These are phyloP conservation scores for Dalbergia cochinchinensis DNA, from an alignment of 306 rosid species.

Conservation along the genomic window DNA sequence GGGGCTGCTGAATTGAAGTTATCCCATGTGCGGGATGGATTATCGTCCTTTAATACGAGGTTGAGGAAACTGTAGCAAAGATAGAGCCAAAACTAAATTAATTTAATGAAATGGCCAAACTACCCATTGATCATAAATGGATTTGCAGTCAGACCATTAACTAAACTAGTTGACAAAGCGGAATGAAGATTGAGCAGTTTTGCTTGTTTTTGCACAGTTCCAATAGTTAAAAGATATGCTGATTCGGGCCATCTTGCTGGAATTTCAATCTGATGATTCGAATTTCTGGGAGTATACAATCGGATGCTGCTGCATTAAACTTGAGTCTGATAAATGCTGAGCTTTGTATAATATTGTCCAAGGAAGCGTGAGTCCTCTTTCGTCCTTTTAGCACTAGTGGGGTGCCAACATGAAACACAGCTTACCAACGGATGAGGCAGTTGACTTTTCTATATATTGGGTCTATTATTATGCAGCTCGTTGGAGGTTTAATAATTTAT, in stretches of 20 bases:
- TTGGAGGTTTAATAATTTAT: slow-evolving; percentile 44
- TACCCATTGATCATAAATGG: slow-evolving; percentile 51
- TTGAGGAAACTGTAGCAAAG: slow-evolving; percentile 53
- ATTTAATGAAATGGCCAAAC: slow-evolving; percentile 55
- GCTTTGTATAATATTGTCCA: slow-evolving; percentile 9
- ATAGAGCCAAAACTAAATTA: slow-evolving; percentile 60
- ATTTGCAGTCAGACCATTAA: slow-evolving; percentile 39
- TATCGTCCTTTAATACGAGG: slow-evolving; percentile 52
- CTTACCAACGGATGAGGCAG: slow-evolving; percentile 40
- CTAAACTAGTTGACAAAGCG: slow-evolving; percentile 35
- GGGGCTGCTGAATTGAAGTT: slow-evolving; percentile 42
- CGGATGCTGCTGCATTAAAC: slow-evolving; percentile 27
- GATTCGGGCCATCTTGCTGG: slow-evolving; percentile 13
- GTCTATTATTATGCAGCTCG: slow-evolving; percentile 27
- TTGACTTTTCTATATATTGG: slow-evolving; percentile 56
- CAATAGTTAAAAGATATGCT: background rate
- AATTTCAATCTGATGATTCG: slow-evolving; percentile 33
- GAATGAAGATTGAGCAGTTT: slow-evolving; percentile 18
- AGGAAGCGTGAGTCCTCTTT: slow-evolving; percentile 42
- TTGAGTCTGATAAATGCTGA: slow-evolving; percentile 2
- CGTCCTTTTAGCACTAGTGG: slow-evolving; percentile 53
- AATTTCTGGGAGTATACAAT: slow-evolving; percentile 5
- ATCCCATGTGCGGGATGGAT: slow-evolving; percentile 39
- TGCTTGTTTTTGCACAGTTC: slow-evolving; percentile 34
- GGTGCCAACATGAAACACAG: slow-evolving; percentile 51